These are phyloP conservation scores for Powellomyces hirtus DNA, from an alignment of 192 early-diverging fungal genomes.

Conservation along the genomic window DNA sequence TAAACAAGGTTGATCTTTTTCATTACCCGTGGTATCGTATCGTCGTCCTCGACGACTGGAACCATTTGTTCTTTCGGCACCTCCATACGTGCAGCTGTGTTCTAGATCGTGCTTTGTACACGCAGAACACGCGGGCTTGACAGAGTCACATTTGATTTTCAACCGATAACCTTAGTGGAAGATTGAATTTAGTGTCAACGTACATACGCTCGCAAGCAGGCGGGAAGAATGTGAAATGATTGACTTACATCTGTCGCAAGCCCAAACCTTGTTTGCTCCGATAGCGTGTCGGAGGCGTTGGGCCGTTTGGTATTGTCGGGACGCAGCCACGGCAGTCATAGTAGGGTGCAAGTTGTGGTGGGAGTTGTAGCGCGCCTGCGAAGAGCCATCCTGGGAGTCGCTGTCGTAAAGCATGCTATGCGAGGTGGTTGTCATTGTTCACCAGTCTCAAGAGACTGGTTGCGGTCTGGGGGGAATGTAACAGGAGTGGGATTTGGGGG, in stretches of 20 bases:
- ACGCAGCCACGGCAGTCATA: neutral
- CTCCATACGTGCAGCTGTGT: conserved; percentile 20
- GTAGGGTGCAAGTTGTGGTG: neutral
- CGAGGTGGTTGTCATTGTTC: neutral
- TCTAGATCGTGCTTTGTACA: conserved; percentile 22
- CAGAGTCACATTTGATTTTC: conserved; percentile 29
- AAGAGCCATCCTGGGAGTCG: neutral
- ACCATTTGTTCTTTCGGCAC: conserved; percentile 1
- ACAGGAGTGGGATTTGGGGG: no score
- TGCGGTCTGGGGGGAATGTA: no score
- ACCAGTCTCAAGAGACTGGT: neutral
- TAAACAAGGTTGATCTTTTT: neutral
- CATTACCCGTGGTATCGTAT: conserved; percentile 12
- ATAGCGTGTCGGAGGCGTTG: conserved; percentile 18
- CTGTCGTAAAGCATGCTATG: neutral
- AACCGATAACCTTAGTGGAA: conserved; percentile 14
- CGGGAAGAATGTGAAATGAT: neutral
- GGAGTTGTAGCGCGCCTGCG: neutral
- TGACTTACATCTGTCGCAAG: conserved; percentile 27
- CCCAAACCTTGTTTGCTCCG: conserved; percentile 29
- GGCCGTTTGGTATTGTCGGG: conserved; percentile 16
- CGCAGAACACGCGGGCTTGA: conserved; percentile 15
- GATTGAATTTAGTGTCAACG: neutral
- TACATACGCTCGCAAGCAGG: neutral
- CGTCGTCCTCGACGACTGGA: conserved; percentile 7